Percentiles rank a stretch among this genome's conserved stretches.
phyloP scores from a whole-genome alignment of 2,329 filamentous ascomycete genomes.

The Decorospora gaudefroyi region DNA sequence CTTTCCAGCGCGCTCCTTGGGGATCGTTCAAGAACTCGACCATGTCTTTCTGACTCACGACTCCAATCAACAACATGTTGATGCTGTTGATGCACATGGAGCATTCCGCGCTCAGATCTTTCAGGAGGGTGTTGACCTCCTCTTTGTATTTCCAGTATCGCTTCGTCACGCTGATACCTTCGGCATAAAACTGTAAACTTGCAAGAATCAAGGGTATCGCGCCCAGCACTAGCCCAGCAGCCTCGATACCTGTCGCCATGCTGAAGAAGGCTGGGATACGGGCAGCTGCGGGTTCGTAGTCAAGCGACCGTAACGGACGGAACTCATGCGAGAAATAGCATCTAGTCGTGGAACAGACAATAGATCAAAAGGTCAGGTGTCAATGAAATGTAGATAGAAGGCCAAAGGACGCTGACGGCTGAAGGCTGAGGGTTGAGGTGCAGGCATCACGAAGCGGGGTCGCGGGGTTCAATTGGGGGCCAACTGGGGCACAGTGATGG shows the following conservation, averaged over 20 bases:
- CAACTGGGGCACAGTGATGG: too few relatives aligned
- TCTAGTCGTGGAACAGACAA: too few relatives aligned
- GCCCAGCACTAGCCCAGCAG: constrained; percentile 37
- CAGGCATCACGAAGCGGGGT: too few relatives aligned
- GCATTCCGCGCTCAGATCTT: constrained; percentile 29
- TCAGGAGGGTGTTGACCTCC: constrained; percentile 25
- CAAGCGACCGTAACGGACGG: too few relatives aligned
- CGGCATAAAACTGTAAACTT: constrained; percentile 36
- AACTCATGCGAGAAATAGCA: too few relatives aligned
- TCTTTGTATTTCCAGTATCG: constrained; percentile 26
- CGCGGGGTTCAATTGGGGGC: too few relatives aligned
- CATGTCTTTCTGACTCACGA: constrained; percentile 26
- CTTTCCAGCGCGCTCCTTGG: too few relatives aligned
- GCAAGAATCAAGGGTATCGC: constrained; percentile 38
- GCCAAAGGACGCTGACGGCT: too few relatives aligned
- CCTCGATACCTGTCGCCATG: constrained; percentile 43
- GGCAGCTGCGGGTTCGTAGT: neutral
- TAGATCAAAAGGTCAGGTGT: too few relatives aligned
- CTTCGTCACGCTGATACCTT: constrained; percentile 33
- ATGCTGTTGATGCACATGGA: constrained; percentile 37
- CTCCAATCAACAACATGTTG: constrained; percentile 27
- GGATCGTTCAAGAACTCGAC: constrained; percentile 24
- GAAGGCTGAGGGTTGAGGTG: too few relatives aligned
- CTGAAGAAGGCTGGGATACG: too few relatives aligned
- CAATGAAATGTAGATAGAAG: too few relatives aligned